A percentile compares a stretch with the other conserved stretches of the same genome.
These are phyloP conservation scores for Dichotomocladium elegans DNA, from an alignment of 371 early-diverging fungal species.

Conservation along the genomic window DNA sequence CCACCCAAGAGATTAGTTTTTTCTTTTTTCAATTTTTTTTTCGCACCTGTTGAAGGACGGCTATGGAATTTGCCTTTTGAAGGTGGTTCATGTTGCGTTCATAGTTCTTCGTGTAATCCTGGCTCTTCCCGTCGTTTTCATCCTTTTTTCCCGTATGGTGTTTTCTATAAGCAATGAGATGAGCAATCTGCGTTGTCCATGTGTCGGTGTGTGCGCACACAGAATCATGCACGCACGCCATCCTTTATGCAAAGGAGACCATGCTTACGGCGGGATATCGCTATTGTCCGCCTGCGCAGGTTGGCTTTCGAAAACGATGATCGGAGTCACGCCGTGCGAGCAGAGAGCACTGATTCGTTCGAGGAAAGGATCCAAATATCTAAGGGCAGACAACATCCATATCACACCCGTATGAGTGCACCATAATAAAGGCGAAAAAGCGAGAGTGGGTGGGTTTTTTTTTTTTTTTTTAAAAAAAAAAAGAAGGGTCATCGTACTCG, in stretches of 20 bases:
- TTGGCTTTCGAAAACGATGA: conserved; percentile 99
- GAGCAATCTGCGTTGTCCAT: neutral
- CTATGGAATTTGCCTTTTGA: too few relatives aligned
- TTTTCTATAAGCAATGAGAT: neutral
- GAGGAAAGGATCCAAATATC: conserved; percentile 76
- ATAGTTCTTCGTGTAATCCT: too few relatives aligned
- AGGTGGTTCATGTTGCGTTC: too few relatives aligned
- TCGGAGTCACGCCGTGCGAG: conserved; percentile 69
- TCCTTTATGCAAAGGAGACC: neutral
- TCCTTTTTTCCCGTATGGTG: neutral
- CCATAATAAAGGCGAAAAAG: too few relatives aligned
- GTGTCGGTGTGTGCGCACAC: neutral
- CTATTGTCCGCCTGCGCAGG: too few relatives aligned
- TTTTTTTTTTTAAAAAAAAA: neutral
- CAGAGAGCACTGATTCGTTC: conserved; percentile 64
- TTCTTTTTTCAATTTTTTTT: too few relatives aligned
- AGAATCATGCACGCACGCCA: neutral
- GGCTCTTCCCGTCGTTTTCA: neutral
- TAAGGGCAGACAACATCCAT: too few relatives aligned
- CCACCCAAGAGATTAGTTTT: too few relatives aligned
- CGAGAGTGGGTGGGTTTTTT: neutral
- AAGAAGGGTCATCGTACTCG: neutral
- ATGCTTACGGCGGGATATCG: too few relatives aligned
- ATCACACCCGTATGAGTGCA: too few relatives aligned
- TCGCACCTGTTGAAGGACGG: neutral